phyloP scores from a whole-genome alignment of 495 filamentous ascomycete species.

The Cryomyces minteri region DNA sequence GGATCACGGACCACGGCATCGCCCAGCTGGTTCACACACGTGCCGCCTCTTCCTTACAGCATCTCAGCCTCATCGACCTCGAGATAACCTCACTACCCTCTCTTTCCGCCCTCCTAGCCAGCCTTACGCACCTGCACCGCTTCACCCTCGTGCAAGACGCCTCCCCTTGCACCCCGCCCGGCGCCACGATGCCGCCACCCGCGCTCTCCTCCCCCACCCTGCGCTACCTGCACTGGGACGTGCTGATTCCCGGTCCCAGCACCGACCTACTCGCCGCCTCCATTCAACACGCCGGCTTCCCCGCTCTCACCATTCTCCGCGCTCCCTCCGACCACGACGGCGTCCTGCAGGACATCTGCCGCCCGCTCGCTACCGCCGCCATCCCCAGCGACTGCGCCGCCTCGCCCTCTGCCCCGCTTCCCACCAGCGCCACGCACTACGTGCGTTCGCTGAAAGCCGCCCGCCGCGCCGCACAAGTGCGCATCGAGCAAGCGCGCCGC shows the following conservation, averaged over 20 bases:
- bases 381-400: slow-evolving; percentile 3
- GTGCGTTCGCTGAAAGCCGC: slow-evolving; percentile 6
- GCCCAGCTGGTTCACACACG: slow-evolving; percentile 37
- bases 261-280: slow-evolving; percentile 56
- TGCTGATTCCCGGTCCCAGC: slow-evolving; percentile 36
- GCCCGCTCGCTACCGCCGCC: slow-evolving; percentile 8
- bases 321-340: slow-evolving; percentile 24
- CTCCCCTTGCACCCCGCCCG: slow-evolving; percentile 31
- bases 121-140: slow-evolving; percentile 38
- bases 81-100: slow-evolving; percentile 76
- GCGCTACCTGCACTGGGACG: slow-evolving; percentile 65
- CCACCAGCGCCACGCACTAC: not conserved
- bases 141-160: slow-evolving; percentile 55
- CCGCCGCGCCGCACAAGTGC: slow-evolving; percentile 13
- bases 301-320: slow-evolving; percentile 44
- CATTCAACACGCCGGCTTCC: slow-evolving; percentile 53
- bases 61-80: slow-evolving; percentile 46
- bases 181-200: slow-evolving; percentile 41
- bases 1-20: slow-evolving; percentile 61
- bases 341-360: slow-evolving; percentile 14
- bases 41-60: slow-evolving; percentile 5
- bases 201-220: slow-evolving; percentile 51
- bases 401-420: not conserved
- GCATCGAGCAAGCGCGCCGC: slow-evolving; percentile 33
- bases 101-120: slow-evolving; percentile 58